A percentile compares a stretch with the other conserved stretches of the same genome.
phyloP scores from a whole-genome alignment of 2,329 filamentous ascomycete species.

The Aspergillus sp. region DNA sequence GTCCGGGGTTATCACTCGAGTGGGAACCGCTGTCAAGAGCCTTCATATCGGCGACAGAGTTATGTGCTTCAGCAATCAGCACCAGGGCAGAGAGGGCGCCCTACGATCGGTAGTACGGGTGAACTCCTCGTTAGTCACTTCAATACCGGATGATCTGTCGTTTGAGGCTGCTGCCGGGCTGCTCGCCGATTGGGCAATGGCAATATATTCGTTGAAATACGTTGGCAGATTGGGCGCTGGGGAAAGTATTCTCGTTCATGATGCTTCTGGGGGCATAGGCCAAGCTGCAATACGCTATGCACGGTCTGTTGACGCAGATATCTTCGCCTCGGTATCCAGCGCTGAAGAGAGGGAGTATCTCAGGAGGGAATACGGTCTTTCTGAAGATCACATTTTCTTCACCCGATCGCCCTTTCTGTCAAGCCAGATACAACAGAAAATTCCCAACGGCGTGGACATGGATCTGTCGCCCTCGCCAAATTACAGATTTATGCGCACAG shows the following conservation, averaged over 20 bases:
- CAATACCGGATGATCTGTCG: background rate
- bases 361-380: conserved; percentile 7
- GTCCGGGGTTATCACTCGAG: conserved; percentile 36
- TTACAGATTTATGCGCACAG: background rate
- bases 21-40: conserved; percentile 27
- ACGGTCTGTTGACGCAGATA: conserved; percentile 7
- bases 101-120: background rate
- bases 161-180: background rate
- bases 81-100: background rate
- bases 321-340: conserved; percentile 18
- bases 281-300: conserved; percentile 17
- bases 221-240: background rate
- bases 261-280: conserved; percentile 14
- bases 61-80: background rate
- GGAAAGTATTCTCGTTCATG: conserved; percentile 16
- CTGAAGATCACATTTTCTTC: conserved; percentile 20
- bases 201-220: background rate
- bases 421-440: background rate
- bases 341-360: conserved; percentile 17
- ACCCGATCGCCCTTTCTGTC: conserved; percentile 17
- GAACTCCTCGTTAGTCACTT: background rate
- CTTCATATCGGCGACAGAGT: conserved; percentile 45
- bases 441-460: conserved; percentile 17
- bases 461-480: background rate
- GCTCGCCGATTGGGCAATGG: background rate